Evolutionary conservation across 2,329 filamentous ascomycete genomes (phyloP), one percentile per base, ranked within the genome.

Genomic region (Penicillium vulpinum): DNA sequence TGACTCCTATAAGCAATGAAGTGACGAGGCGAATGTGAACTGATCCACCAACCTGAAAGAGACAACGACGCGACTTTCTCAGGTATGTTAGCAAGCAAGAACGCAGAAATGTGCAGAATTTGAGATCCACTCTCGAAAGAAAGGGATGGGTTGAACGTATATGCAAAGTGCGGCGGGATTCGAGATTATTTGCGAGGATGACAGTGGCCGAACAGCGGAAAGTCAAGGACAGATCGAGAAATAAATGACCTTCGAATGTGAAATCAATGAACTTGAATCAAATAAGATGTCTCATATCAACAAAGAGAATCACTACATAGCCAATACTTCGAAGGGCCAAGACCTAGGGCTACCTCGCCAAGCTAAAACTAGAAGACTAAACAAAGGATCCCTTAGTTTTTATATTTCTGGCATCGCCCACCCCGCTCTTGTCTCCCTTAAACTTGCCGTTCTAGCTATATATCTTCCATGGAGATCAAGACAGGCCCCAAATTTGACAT

Each of bases 241-340:
- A 55, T 46, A 33, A 44, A 33, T 49, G 56, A 45, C 22, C 29
- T 43, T 46, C 24, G 22, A n/a, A 22, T 1, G 4, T 46, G 31
- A 49, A 16, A 52, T 65, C 38, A 67, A n/a, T n/a, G n/a, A n/a
- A n/a, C n/a, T n/a, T n/a, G n/a, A 31, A 31, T 13, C 7, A 31
- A 31, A 31, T 13, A 4, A 31, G 11, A 4, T 31, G 29, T 31
- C 29, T 13, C 11, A 31, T 31, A 4, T 31, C 2, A 31, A 31
- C 29, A 31, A 31, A 31, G 29, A 31, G 11, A 13, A 31, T 11
- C 10, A 31, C 29, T 13, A 31, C 7, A 31, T 13, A 31, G 13
- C 29, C 11, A 29, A 29, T 29, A 31, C 29, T 31, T n/a, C n/a
- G n/a, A n/a, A n/a, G n/a, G n/a, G 13, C 29, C 11, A 29, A 29